Evolutionary conservation across 441 rosid species (phyloP).

Genomic region (Croton setiger): DNA sequence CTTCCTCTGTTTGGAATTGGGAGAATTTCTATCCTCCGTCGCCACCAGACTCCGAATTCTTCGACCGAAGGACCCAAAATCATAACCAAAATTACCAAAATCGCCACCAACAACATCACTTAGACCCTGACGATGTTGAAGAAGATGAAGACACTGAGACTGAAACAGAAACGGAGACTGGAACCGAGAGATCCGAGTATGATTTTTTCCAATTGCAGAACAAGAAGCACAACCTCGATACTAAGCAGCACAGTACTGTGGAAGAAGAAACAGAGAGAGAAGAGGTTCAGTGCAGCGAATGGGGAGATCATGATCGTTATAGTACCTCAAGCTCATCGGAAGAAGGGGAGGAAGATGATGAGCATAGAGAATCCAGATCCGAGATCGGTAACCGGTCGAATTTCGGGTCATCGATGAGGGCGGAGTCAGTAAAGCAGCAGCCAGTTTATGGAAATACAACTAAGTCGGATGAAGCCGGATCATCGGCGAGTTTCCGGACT

Average conservation of each 20-base stretch:
- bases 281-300: slow-evolving; percentile 95
- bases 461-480: slow-evolving; percentile 47
- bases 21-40: slow-evolving; percentile 93
- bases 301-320: slow-evolving; percentile 76
- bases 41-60: slow-evolving; percentile 86
- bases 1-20: slow-evolving; percentile 97
- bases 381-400: slow-evolving; percentile 61
- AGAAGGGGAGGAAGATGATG: slow-evolving; percentile 42
- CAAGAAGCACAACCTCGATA: slow-evolving; percentile 17
- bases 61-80: slow-evolving; percentile 42
- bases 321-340: slow-evolving; percentile 54
- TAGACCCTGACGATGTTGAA: slow-evolving; percentile 28
- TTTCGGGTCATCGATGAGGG: slow-evolving; percentile 46
- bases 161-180: slow-evolving; percentile 42
- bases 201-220: slow-evolving; percentile 41
- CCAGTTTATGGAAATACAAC: slow-evolving; percentile 26
- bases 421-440: slow-evolving; percentile 37
- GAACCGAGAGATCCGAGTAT: slow-evolving; percentile 65
- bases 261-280: slow-evolving; percentile 71
- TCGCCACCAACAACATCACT: slow-evolving; percentile 28
- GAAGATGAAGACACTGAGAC: slow-evolving; percentile 41
- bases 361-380: slow-evolving; percentile 57
- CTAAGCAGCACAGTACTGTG: slow-evolving; percentile 23
- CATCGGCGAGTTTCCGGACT: slow-evolving; percentile 54
- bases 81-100: slow-evolving; percentile 23